Conservation (phyloP, 306 rosid species). For the Begonia peltatifolia region DNA sequence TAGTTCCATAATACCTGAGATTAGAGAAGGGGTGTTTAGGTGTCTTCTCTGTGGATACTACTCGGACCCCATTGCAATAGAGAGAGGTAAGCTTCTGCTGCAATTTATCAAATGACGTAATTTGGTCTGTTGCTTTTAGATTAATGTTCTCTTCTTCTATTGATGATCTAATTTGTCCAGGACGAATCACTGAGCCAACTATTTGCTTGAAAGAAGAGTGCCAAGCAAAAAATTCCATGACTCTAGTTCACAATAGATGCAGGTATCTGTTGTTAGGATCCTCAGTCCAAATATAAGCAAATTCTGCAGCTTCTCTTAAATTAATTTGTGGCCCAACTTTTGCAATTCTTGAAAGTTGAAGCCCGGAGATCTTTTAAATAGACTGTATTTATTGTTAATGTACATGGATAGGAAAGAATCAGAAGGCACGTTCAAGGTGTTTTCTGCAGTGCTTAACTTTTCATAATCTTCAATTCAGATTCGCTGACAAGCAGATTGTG, state of each 20-base stretch:
- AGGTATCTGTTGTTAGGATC: slow-evolving; percentile 24
- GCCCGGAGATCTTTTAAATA: too few species aligned
- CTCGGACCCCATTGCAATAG: slow-evolving; percentile 64
- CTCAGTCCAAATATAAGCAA: too few species aligned
- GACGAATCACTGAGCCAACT: slow-evolving; percentile 64
- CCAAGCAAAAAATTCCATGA: slow-evolving; percentile 81
- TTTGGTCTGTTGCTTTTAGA: slow-evolving; percentile 3
- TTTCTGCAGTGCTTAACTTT: slow-evolving; percentile 1
- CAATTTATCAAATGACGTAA: neutral
- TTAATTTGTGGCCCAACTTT: too few species aligned
- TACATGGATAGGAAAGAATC: too few species aligned
- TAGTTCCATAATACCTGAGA: slow-evolving; percentile 85
- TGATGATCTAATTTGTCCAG: slow-evolving; percentile 21
- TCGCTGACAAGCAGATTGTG: slow-evolving; percentile 91
- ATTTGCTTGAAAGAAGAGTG: slow-evolving; percentile 82
- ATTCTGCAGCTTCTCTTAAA: too few species aligned
- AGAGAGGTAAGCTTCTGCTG: slow-evolving; percentile 46
- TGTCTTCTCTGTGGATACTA: slow-evolving; percentile 87
- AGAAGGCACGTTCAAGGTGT: neutral
- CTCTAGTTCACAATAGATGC: slow-evolving; percentile 91
- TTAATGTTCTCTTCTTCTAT: neutral
- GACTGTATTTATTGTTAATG: too few species aligned
- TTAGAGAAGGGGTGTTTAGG: slow-evolving; percentile 89
- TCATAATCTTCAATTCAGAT: slow-evolving; percentile 33
- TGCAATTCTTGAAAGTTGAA: too few species aligned